These are phyloP conservation scores for Moesziomyces antarcticus DNA, from an alignment of 1,284 basidiomycete species.

Conservation along the genomic window DNA sequence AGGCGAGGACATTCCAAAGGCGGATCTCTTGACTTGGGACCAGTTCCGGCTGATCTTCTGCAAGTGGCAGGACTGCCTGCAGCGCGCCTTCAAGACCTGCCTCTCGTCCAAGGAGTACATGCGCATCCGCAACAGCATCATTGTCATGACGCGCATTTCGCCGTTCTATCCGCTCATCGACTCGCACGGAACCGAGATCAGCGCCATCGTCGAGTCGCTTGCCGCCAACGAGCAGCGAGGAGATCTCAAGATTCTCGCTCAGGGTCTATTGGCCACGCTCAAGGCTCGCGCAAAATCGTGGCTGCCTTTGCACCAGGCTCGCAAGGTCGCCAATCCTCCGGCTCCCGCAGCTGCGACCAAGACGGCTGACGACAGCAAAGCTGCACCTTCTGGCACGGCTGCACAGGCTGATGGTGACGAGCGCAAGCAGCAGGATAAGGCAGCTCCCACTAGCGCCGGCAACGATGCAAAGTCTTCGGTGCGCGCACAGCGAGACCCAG, in stretches of 20 bases:
- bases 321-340: constrained; percentile 25
- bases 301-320: constrained; percentile 39
- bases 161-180: constrained; percentile 57
- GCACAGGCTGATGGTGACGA: constrained; percentile 11
- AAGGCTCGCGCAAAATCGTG: constrained; percentile 57
- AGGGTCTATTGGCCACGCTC: constrained; percentile 63
- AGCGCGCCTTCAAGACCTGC: constrained; percentile 56
- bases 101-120: constrained; percentile 62
- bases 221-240: constrained; percentile 55
- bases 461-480: background rate
- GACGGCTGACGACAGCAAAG: background rate
- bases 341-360: constrained; percentile 8
- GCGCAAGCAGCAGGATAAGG: constrained; percentile 3
- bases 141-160: constrained; percentile 62
- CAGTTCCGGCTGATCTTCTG: constrained; percentile 78
- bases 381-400: background rate
- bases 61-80: constrained; percentile 84
- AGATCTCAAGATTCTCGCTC: constrained; percentile 64
- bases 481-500: constrained; percentile 5
- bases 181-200: constrained; percentile 52
- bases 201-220: constrained; percentile 45
- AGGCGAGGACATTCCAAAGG: constrained; percentile 69
- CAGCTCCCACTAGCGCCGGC: constrained; percentile 1
- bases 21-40: constrained; percentile 77
- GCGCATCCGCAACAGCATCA: constrained; percentile 65